A percentile compares a stretch with the other conserved stretches of the same genome.
These are phyloP conservation scores for Coemansia sp. DNA, from an alignment of 371 early-diverging fungal species.

Conservation along the genomic window DNA sequence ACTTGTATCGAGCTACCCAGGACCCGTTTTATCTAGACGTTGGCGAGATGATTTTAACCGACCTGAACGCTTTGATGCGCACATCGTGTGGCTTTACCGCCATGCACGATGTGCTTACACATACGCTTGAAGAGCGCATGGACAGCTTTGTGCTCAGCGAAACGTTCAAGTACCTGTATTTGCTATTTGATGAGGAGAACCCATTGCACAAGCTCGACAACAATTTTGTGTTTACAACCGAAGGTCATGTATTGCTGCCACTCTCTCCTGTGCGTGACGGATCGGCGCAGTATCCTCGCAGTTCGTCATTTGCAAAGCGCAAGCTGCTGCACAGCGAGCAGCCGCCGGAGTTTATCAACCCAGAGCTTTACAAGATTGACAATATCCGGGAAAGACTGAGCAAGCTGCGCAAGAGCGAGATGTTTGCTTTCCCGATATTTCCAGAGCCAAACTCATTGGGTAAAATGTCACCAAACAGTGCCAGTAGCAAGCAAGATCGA, in stretches of 20 bases:
- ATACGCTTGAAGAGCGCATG: constrained; percentile 81
- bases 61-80: constrained; percentile 71
- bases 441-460: neutral
- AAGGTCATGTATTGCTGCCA: constrained; percentile 50
- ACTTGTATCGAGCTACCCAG: constrained; percentile 86
- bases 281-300: constrained; percentile 42
- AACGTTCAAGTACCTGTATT: constrained; percentile 90
- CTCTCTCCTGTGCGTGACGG: constrained; percentile 26
- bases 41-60: constrained; percentile 81
- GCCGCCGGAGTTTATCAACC: constrained; percentile 28
- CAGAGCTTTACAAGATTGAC: constrained; percentile 13
- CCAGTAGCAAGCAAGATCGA: neutral
- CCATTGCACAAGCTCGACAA: constrained; percentile 64
- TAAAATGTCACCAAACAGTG: neutral
- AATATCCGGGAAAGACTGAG: constrained; percentile 24
- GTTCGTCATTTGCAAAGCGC: constrained; percentile 34
- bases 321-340: constrained; percentile 25
- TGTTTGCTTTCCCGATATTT: constrained; percentile 19
- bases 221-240: constrained; percentile 86
- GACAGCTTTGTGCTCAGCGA: constrained; percentile 94
- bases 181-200: constrained; percentile 78
- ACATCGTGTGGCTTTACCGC: constrained; percentile 85
- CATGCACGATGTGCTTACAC: constrained; percentile 66
- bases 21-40: constrained; percentile 89
- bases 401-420: constrained; percentile 12